Evolutionary conservation across 2,329 filamentous ascomycete genomes (phyloP).

Genomic region (Aspergillus ustus): DNA sequence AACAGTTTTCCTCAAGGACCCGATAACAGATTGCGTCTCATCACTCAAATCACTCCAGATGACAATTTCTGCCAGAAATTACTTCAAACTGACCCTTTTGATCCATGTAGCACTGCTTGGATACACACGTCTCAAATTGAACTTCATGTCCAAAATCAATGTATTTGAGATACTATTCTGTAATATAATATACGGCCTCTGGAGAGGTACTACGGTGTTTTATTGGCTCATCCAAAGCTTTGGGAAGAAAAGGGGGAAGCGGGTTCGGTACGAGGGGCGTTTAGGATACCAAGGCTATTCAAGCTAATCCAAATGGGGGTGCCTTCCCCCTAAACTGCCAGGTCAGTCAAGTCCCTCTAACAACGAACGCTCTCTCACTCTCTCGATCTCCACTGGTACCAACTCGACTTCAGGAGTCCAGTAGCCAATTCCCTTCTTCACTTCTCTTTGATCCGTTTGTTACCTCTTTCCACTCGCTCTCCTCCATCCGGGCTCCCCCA

Average conservation of each 20-base stretch:
- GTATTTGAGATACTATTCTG: conserved; percentile 8
- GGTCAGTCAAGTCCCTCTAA: conserved; percentile 17
- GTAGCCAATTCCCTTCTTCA: conserved; percentile 19
- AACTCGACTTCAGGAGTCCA: conserved; percentile 24
- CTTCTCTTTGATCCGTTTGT: conserved; percentile 24
- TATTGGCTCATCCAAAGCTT: conserved; percentile 5
- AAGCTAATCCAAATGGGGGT: conserved; percentile 28
- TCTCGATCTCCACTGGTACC: conserved; percentile 14
- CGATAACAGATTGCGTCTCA: neutral
- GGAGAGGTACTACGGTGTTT: conserved; percentile 18
- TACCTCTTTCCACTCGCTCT: conserved; percentile 27
- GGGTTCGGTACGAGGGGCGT: conserved; percentile 32
- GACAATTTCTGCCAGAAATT: neutral
- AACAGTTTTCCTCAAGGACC: neutral
- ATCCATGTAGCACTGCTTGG: conserved; percentile 12
- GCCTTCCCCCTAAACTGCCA: conserved; percentile 27
- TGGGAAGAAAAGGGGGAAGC: conserved; percentile 16
- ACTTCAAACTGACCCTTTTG: neutral
- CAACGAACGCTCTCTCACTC: conserved; percentile 12
- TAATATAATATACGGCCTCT: conserved; percentile 13
- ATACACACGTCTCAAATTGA: conserved; percentile 12
- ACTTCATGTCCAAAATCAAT: neutral
- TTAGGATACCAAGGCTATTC: conserved; percentile 25
- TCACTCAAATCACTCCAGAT: neutral
- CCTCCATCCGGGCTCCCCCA: conserved; percentile 21